Evolutionary conservation across 495 filamentous ascomycete genomes (phyloP), one percentile per base, ranked within the genome.

Genomic region (Hypoxylon crocopeplum): DNA sequence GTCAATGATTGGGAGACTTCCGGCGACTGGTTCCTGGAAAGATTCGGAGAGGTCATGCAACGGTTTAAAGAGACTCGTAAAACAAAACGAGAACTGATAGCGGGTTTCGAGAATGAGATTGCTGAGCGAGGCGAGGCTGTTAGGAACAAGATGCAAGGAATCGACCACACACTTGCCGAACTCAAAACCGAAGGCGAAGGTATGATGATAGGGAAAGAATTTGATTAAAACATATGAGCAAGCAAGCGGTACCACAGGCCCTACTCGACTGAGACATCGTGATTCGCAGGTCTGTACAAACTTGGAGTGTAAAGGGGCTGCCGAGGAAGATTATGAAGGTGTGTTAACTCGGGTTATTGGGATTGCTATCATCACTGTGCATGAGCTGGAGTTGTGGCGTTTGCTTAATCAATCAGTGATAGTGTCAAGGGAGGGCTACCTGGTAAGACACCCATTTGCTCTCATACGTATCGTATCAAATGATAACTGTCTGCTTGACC

Each of bases 1-100:
- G 79, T 90, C 17, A 75, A 82, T 20, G 87, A 93, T 68, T 94
- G 92, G 88, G 92, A 97, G 68, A 79, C 88, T 40, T 84, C 87
- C 11, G 92, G 92, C 6, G 90, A 97, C 56, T 86, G 88, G 78
- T 84, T 97, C 33, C 73, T 93, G 11, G 83, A 85, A 2, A 82
- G 81, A 56, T 93, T 94, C 62, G 75, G 76, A 5, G 76, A 79
- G 6, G 69, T 92, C 13, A 76, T 92, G 56, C 67, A 75, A 13
- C 80, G 84, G 60, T 81, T 93, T 65, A 89, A 83, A 53, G 76
- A 83, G 0, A 77, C 86, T 22, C 77, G 91, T 38, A 78, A 80
- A 50, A 77, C 80, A 15, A 90, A 91, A 67, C 81, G 93, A 30
- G 77, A 79, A 42, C 73, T 88, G 5, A 82, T 86, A 5, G 72